A percentile compares a stretch with the other conserved stretches of the same genome.
Evolutionary conservation across 2,329 filamentous ascomycete species (phyloP).

Genomic region (Pseudomassariella vexata): DNA sequence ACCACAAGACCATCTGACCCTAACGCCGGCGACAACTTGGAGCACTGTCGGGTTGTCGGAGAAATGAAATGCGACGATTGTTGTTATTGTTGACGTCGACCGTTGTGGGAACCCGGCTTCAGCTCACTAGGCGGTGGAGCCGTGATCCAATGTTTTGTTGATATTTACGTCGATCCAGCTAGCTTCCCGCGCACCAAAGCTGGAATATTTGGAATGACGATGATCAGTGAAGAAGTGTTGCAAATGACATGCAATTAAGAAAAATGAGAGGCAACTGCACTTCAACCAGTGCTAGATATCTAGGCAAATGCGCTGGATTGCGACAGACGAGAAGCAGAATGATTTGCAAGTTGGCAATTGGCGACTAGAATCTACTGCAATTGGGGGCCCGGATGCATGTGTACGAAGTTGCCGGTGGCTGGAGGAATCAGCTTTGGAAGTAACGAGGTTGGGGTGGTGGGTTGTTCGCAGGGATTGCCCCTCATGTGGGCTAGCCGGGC

Average conservation of each 20-base stretch:
- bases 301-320: too few relatives aligned
- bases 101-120: too few relatives aligned
- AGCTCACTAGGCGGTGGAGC: background rate
- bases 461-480: background rate
- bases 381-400: background rate
- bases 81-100: background rate
- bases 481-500: constrained; percentile 12
- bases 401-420: background rate
- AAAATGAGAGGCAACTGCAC: too few relatives aligned
- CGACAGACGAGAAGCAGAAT: background rate
- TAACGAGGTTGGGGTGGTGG: too few relatives aligned
- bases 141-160: background rate
- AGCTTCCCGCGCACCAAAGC: too few relatives aligned
- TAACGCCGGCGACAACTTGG: too few relatives aligned
- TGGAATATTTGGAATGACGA: too few relatives aligned
- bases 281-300: too few relatives aligned
- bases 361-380: background rate
- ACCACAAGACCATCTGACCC: constrained; percentile 2
- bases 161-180: constrained; percentile 1
- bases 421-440: too few relatives aligned
- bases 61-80: background rate
- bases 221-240: too few relatives aligned
- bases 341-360: background rate
- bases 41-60: background rate
- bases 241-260: too few relatives aligned